phyloP scores from a whole-genome alignment of 2,329 filamentous ascomycete genomes.

The Chaetoscypha palmicola region DNA sequence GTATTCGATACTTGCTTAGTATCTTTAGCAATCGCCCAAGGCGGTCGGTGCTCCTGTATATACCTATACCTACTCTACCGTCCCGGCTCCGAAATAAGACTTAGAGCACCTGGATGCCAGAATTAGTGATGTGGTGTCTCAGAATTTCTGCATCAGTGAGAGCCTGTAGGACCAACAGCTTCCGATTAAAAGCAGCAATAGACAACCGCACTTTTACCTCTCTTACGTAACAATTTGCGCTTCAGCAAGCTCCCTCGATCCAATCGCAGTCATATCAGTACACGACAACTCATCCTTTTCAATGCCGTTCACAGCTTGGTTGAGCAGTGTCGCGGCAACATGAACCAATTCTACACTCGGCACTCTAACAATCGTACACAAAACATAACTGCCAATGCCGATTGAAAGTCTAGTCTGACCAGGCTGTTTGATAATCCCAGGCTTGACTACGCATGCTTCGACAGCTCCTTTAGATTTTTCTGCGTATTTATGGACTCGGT shows the following conservation, averaged over 20 bases:
- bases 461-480: conserved; percentile 33
- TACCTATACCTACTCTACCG: too few species aligned
- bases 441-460: conserved; percentile 36
- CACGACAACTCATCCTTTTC: conserved; percentile 40
- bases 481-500: conserved; percentile 36
- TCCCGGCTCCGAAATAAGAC: too few species aligned
- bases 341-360: conserved; percentile 33
- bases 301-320: conserved; percentile 40
- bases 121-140: too few species aligned
- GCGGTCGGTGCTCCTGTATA: too few species aligned
- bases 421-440: conserved; percentile 36
- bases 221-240: too few species aligned
- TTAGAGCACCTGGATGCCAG: too few species aligned
- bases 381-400: conserved; percentile 12
- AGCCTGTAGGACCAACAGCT: too few species aligned
- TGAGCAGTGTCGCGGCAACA: conserved; percentile 37
- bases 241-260: conserved; percentile 3
- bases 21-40: too few species aligned
- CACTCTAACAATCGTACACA: conserved; percentile 28
- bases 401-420: conserved; percentile 12
- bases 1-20: too few species aligned
- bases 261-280: conserved; percentile 37
- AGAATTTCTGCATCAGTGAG: too few species aligned
- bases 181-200: too few species aligned
- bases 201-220: too few species aligned